A percentile compares a stretch with the other conserved stretches of the same genome.
Conservation (phyloP, 169 alveolate species). For the Eimeria tenella region DNA sequence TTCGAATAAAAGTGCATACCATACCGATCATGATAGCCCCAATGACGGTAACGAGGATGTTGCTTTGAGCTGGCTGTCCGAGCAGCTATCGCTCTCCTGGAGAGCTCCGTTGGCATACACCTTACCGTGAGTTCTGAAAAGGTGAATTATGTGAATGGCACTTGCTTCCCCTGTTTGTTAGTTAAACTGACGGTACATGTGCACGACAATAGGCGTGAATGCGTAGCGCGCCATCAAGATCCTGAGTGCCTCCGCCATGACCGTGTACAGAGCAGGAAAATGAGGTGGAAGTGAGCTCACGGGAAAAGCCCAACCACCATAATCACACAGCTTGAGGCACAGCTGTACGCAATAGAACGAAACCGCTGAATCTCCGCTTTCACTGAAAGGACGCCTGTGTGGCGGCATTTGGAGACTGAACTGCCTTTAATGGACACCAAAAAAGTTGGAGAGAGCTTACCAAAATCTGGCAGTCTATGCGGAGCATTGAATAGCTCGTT, state of each 20-base stretch:
- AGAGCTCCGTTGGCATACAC: not conserved
- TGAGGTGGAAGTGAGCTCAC: conserved; percentile 7
- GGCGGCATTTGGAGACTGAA: not conserved
- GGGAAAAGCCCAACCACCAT: conserved; percentile 60
- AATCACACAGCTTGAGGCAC: conserved; percentile 46
- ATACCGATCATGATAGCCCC: conserved; percentile 69
- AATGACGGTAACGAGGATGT: conserved; percentile 43
- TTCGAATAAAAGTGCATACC: not conserved
- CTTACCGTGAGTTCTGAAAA: conserved; percentile 72
- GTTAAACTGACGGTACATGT: conserved; percentile 42
- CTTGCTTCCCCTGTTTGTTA: not conserved
- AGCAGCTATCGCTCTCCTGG: not conserved
- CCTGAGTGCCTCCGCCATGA: not conserved
- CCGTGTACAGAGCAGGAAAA: not conserved
- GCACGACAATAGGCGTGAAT: conserved; percentile 67
- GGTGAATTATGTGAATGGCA: not conserved
- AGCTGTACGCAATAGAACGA: conserved; percentile 16
- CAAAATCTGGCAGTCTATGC: conserved; percentile 20
- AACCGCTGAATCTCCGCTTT: conserved; percentile 37
- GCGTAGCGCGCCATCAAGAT: conserved; percentile 77
- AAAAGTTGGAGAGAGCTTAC: not conserved
- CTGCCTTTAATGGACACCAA: not conserved
- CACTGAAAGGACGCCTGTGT: conserved; percentile 34
- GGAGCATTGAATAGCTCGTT: conserved; percentile 48
- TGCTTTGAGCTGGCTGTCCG: conserved; percentile 74